A percentile compares a stretch with the other conserved stretches of the same genome.
Conservation (phyloP, 2,329 filamentous ascomycete species). For the Alternaria hordeiaustralica region DNA sequence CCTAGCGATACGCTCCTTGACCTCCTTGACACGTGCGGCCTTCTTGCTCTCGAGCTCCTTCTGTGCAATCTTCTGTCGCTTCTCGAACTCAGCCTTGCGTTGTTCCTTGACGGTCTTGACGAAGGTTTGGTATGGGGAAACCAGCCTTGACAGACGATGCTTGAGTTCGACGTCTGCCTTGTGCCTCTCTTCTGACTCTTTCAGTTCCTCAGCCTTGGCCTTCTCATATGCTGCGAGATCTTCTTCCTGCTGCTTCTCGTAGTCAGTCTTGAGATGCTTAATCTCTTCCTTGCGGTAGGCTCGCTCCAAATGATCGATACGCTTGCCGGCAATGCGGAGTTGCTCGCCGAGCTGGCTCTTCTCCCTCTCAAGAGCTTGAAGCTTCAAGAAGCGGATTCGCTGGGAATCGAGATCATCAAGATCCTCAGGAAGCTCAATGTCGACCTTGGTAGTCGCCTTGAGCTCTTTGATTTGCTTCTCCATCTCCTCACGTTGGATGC, state of each 20-base stretch:
- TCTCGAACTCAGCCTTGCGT: conserved; percentile 94
- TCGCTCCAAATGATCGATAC: conserved; percentile 95
- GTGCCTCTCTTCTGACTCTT: conserved; percentile 85
- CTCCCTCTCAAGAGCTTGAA: conserved; percentile 94
- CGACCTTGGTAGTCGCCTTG: conserved; percentile 87
- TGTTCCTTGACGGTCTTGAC: conserved; percentile 81
- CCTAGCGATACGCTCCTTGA: conserved; percentile 79
- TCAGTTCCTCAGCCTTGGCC: conserved; percentile 76
- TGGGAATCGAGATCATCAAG: conserved; percentile 67
- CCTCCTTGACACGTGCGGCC: conserved; percentile 83
- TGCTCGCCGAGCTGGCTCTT: conserved; percentile 96
- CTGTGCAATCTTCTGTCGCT: conserved; percentile 88
- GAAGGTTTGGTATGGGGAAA: conserved; percentile 85
- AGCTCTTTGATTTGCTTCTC: conserved; percentile 95
- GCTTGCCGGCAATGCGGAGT: conserved; percentile 89
- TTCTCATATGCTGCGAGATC: conserved; percentile 83
- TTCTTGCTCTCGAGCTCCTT: conserved; percentile 93
- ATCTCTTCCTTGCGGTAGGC: conserved; percentile 94
- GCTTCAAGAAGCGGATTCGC: conserved; percentile 89
- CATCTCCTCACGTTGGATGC: conserved; percentile 58
- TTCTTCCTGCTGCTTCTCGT: conserved; percentile 77
- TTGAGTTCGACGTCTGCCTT: conserved; percentile 91
- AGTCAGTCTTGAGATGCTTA: conserved; percentile 89
- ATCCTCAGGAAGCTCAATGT: conserved; percentile 81
- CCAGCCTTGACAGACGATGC: conserved; percentile 84